Percentiles rank a stretch among this genome's conserved stretches.
These are phyloP conservation scores for Pestalotiopsis sp. DNA, from an alignment of 2,329 filamentous ascomycete genomes.

Conservation along the genomic window DNA sequence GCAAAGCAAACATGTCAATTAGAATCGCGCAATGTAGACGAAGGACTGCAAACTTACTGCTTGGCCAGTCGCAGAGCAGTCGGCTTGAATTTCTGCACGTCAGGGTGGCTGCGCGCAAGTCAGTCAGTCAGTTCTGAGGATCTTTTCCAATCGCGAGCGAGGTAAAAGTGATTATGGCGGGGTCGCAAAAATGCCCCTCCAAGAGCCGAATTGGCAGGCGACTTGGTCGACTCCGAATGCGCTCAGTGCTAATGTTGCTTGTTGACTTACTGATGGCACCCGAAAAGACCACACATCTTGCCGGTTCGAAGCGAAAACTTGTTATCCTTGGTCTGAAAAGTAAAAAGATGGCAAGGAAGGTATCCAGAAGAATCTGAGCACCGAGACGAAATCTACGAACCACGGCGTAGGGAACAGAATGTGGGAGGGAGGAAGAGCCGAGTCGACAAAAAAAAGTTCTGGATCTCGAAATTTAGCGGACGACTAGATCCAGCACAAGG, in stretches of 20 bases:
- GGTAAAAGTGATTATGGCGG: constrained; percentile 21
- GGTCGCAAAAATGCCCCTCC: constrained; percentile 38
- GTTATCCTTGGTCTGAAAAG: neutral
- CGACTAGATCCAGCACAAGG: neutral
- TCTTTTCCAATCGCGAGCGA: constrained; percentile 24
- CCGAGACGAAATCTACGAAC: neutral
- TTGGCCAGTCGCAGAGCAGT: constrained; percentile 91
- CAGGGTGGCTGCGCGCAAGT: constrained; percentile 67
- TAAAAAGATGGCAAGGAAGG: neutral
- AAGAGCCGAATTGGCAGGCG: constrained; percentile 21
- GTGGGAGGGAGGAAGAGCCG: constrained; percentile 2
- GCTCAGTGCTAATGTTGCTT: neutral
- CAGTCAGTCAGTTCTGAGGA: constrained; percentile 11
- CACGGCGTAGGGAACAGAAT: neutral
- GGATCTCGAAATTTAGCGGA: neutral
- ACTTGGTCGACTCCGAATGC: neutral
- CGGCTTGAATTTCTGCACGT: constrained; percentile 96
- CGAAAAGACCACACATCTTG: constrained; percentile 96
- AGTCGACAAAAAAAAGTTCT: neutral
- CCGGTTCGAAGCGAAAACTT: constrained; percentile 24
- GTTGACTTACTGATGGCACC: constrained; percentile 78
- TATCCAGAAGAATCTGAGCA: neutral
- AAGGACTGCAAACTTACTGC: constrained; percentile 65
- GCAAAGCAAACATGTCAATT: constrained; percentile 39
- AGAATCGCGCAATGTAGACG: constrained; percentile 16